Conservation (phyloP, 2,329 filamentous ascomycete species). For the Byssochlamys sp. region DNA sequence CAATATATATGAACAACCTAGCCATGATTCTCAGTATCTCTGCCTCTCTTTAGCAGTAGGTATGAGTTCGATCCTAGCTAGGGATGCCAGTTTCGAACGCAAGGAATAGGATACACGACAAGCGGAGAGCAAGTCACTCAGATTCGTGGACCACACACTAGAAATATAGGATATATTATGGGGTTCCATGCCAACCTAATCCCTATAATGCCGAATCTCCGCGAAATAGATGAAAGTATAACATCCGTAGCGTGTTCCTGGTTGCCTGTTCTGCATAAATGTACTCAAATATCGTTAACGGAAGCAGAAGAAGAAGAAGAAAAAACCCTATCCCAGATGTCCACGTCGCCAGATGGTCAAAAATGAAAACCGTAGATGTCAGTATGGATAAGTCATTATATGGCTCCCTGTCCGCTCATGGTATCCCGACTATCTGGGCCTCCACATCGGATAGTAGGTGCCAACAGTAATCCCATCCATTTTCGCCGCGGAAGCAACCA, state of each 20-base stretch:
- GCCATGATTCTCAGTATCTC: no score
- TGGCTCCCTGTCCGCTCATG: not conserved
- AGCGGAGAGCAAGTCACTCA: no score
- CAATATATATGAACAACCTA: no score
- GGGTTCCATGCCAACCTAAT: slow-evolving; percentile 4
- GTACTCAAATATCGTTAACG: not conserved
- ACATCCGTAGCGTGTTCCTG: not conserved
- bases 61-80: no score
- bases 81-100: no score
- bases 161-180: not conserved
- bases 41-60: no score
- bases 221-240: not conserved
- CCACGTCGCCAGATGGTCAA: not conserved
- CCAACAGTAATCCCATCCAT: not conserved
- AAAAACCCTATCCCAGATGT: no score
- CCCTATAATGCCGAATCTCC: not conserved
- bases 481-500: not conserved
- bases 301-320: no score
- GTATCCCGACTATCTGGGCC: not conserved
- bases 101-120: no score
- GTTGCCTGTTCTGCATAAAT: not conserved
- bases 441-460: not conserved
- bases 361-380: not conserved
- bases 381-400: not conserved
- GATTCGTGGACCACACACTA: no score